A percentile compares a stretch with the other conserved stretches of the same genome.
These are phyloP conservation scores for Penicillium sp. DNA, from an alignment of 2,329 filamentous ascomycete genomes.

Conservation along the genomic window DNA sequence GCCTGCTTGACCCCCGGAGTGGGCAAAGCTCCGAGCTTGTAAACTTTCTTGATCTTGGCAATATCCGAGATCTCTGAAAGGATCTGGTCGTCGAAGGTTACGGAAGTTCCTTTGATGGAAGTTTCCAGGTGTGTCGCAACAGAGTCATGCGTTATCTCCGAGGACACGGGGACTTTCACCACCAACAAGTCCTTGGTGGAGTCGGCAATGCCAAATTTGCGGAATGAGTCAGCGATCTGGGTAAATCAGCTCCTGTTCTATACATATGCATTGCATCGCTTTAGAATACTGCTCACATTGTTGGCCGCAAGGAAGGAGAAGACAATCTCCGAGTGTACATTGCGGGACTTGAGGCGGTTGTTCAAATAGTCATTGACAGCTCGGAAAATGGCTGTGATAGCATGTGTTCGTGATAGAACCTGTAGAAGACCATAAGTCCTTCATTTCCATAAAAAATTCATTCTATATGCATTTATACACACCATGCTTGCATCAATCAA, in stretches of 20 bases:
- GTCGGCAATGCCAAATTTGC: constrained; percentile 77
- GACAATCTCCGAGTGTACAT: constrained; percentile 87
- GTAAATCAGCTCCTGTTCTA: constrained; percentile 13
- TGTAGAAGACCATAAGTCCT: constrained; percentile 32
- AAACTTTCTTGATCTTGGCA: constrained; percentile 74
- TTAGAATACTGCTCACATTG: constrained; percentile 57
- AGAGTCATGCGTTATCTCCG: constrained; percentile 47
- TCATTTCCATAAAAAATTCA: not conserved
- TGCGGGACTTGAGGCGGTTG: constrained; percentile 69
- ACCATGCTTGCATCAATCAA: constrained; percentile 84
- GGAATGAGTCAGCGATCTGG: constrained; percentile 88
- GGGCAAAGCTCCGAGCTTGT: constrained; percentile 71
- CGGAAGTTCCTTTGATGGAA: constrained; percentile 61
- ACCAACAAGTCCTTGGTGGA: constrained; percentile 71
- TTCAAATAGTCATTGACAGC: constrained; percentile 67
- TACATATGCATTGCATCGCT: not conserved
- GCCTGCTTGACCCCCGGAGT: constrained; percentile 33
- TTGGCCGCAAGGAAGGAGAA: constrained; percentile 76
- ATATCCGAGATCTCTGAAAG: constrained; percentile 63
- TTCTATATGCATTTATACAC: constrained; percentile 27
- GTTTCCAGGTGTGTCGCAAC: constrained; percentile 61
- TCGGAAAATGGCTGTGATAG: constrained; percentile 73
- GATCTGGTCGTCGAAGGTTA: constrained; percentile 63
- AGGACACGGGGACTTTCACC: constrained; percentile 69
- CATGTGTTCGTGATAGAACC: constrained; percentile 70